Percentiles rank a stretch among this genome's conserved stretches.
phyloP scores from a whole-genome alignment of 1,139 yeast genomes.

The Zygosaccharomyces pseudobailii region DNA sequence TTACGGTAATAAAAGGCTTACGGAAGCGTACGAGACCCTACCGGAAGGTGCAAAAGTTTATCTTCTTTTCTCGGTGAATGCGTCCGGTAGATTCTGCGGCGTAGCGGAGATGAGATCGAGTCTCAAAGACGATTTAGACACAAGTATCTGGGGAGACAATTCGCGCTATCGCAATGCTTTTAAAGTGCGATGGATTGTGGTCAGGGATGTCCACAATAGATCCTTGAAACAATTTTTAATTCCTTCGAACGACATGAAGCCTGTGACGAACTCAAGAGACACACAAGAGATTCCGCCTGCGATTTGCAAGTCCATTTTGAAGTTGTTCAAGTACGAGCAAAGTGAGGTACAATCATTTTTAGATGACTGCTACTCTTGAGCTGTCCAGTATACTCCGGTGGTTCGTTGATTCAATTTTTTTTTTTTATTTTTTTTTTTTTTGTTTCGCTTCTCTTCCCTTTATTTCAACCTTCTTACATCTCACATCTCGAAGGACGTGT shows the following conservation, averaged over 20 bases:
- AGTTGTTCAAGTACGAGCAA: constrained; percentile 35
- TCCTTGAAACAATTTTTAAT: constrained; percentile 43
- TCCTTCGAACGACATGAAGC: constrained; percentile 45
- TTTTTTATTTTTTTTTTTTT: constrained; percentile 5
- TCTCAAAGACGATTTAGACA: constrained; percentile 37
- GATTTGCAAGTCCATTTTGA: constrained; percentile 46
- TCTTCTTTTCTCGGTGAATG: constrained; percentile 54
- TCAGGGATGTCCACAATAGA: constrained; percentile 49
- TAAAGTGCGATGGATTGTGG: constrained; percentile 48
- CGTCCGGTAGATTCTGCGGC: constrained; percentile 58
- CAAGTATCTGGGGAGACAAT: constrained; percentile 46
- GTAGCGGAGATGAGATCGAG: constrained; percentile 51
- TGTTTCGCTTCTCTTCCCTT: not conserved
- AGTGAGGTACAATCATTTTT: constrained; percentile 15
- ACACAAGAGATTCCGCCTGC: constrained; percentile 46
- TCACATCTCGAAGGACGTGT: not conserved
- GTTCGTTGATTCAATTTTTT: not conserved
- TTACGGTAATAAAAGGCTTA: constrained; percentile 50
- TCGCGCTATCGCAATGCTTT: constrained; percentile 50
- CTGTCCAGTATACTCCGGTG: not conserved
- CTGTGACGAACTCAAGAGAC: constrained; percentile 57
- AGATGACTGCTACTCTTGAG: constrained; percentile 12
- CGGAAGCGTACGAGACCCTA: constrained; percentile 37
- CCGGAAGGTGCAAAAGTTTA: constrained; percentile 34
- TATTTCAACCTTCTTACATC: not conserved